Evolutionary conservation across 345 rosid species (phyloP).

Genomic region (Hibiscus syriacus): DNA sequence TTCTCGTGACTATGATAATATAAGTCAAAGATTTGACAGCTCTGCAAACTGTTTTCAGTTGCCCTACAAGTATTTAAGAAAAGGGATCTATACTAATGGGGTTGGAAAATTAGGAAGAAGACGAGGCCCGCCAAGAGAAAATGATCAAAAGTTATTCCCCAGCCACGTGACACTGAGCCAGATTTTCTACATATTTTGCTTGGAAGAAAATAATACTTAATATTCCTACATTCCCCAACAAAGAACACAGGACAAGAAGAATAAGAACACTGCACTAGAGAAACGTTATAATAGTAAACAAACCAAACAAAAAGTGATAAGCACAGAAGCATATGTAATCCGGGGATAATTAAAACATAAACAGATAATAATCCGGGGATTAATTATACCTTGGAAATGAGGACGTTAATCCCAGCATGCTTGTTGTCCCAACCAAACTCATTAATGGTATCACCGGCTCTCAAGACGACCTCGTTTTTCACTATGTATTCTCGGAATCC

Average conservation of each 20-base stretch:
- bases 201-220: not conserved
- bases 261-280: constrained; percentile 15
- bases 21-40: constrained; percentile 1
- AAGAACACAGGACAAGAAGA: constrained; percentile 22
- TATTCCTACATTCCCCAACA: constrained; percentile 10
- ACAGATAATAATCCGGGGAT: not conserved
- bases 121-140: constrained; percentile 8
- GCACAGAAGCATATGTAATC: not conserved
- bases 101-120: constrained; percentile 5
- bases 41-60: constrained; percentile 9
- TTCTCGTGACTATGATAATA: not conserved
- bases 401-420: constrained; percentile 90
- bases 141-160: constrained; percentile 13
- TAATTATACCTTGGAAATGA: constrained; percentile 73
- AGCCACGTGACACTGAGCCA: constrained; percentile 30
- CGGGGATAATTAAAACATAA: not conserved
- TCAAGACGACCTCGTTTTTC: constrained; percentile 70
- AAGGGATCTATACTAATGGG: not conserved
- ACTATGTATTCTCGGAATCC: constrained; percentile 69
- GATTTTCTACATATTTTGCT: not conserved
- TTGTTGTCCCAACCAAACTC: constrained; percentile 98
- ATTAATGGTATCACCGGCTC: constrained; percentile 80
- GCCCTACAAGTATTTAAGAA: constrained; percentile 5
- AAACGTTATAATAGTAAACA: not conserved
- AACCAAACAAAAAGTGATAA: not conserved